These are phyloP conservation scores for Solanum sitiens DNA, from an alignment of 257 asterid genomes.

Conservation along the genomic window DNA sequence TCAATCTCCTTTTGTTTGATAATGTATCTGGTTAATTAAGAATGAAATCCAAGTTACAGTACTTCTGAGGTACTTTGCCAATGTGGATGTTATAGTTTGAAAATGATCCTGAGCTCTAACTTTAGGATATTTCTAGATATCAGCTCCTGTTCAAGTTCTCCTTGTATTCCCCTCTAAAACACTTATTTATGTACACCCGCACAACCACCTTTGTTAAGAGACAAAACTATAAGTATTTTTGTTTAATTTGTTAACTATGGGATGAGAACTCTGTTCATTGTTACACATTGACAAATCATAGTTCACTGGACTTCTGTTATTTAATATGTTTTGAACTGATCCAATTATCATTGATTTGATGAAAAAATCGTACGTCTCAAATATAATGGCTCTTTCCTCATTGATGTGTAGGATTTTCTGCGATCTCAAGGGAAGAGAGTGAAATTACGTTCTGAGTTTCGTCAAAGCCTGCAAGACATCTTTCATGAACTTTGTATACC, in stretches of 20 bases:
- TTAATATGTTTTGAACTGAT: neutral
- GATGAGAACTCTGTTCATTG: neutral
- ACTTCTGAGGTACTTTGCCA: neutral
- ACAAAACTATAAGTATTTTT: neutral
- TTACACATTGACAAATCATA: neutral
- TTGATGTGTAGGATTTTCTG: conserved; percentile 52
- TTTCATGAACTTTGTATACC: conserved; percentile 57
- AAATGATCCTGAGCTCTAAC: neutral
- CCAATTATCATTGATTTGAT: neutral
- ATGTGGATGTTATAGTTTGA: neutral
- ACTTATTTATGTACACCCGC: neutral
- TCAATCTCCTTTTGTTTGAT: neutral
- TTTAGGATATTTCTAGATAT: neutral
- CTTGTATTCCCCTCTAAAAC: neutral
- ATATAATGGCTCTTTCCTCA: conserved; percentile 1
- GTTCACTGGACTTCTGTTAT: neutral
- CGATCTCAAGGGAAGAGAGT: conserved; percentile 82
- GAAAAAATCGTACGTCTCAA: neutral
- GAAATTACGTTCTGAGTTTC: conserved; percentile 51
- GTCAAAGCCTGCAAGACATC: conserved; percentile 52
- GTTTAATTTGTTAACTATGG: neutral
- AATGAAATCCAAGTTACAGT: neutral
- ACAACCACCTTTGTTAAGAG: neutral
- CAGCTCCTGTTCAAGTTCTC: neutral
- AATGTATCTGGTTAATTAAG: neutral